Evolutionary conservation across 768 basidiomycete genomes (phyloP).

Genomic region (Pleurotus djamor): DNA sequence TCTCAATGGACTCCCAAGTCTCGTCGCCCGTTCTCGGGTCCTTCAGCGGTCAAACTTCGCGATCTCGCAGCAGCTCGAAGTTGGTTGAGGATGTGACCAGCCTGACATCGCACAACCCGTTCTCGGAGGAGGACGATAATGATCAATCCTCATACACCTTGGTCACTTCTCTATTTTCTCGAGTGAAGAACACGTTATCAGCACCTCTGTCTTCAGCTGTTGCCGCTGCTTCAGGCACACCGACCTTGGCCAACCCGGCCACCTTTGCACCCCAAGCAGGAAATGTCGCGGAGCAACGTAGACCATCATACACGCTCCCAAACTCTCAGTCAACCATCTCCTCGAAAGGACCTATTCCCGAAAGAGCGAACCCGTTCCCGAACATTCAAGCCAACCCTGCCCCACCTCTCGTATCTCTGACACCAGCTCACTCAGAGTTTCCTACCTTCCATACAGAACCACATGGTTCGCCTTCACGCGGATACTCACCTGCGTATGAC

Average conservation of each 20-base stretch:
- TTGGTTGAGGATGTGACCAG: conserved; percentile 61
- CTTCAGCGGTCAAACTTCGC: conserved; percentile 42
- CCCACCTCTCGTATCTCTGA: conserved; percentile 82
- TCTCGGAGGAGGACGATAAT: conserved; percentile 90
- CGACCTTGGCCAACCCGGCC: conserved; percentile 24
- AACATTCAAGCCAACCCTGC: conserved; percentile 58
- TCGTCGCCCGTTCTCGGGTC: conserved; percentile 31
- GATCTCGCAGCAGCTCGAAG: conserved; percentile 64
- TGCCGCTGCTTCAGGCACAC: conserved; percentile 31
- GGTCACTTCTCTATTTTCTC: conserved; percentile 76
- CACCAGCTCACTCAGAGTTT: conserved; percentile 79
- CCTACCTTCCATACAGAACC: conserved; percentile 67
- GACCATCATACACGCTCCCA: conserved; percentile 53
- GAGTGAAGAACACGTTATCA: conserved; percentile 78
- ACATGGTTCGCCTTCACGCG: conserved; percentile 56
- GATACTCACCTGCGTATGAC: conserved; percentile 54
- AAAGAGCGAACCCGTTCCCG: conserved; percentile 58
- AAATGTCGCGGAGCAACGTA: conserved; percentile 45
- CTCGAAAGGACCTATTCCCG: conserved; percentile 42
- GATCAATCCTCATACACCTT: conserved; percentile 86
- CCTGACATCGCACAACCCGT: conserved; percentile 87
- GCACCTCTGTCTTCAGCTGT: conserved; percentile 59
- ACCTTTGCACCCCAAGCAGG: conserved; percentile 20
- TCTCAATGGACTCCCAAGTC: conserved; percentile 23
- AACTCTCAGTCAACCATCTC: conserved; percentile 47